Evolutionary conservation across 2,329 filamentous ascomycete species (phyloP), one percentile per base, ranked within the genome.

Genomic region (Verruconis gallopava): DNA sequence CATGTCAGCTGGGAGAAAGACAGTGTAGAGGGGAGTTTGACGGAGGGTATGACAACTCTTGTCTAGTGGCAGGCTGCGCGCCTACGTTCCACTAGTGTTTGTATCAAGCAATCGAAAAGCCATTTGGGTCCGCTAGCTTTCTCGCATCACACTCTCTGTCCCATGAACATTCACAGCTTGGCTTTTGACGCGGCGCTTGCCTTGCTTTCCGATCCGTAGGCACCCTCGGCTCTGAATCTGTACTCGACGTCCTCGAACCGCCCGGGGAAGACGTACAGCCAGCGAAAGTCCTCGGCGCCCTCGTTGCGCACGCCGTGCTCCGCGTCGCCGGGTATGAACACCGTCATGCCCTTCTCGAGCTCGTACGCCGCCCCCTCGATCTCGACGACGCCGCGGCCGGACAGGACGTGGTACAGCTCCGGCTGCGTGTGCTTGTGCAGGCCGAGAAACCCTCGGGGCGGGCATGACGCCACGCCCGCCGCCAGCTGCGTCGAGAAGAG

Each of bases 401-500:
- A 30, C 9, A 30, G 25, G 9, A 30, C n/a, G 25, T 30, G 25
- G 25, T 30, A 30, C 9, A 30, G 25, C 25, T 30, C 25, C 9
- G 25, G 25, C 25, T 30, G 25, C 25, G n/a, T n/a, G n/a, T 30
- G 25, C 9, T n/a, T 9, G n/a, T 30, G 25, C 25, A 30, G 25
- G 25, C 9, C 6, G 9, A 30, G 17, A n/a, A n/a, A 9, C 6
- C 25, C 25, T 9, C 25, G 9, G 25, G 25, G 25, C 25, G 25
- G 25, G 25, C 6, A 9, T 9, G 25, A 30, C 9, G 25, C 25
- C 9, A 30, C n/a, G n/a, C 25, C 25, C n/a, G 25, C 25, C n/a
- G 25, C 25, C 25, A 30, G 25, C 25, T 30, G 25, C 81, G 54
- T 86, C 88, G 48, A 91, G 84, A 43, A 91, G 64, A 4, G 85